Evolutionary conservation across 352 stramenopile species (phyloP), one percentile per base, ranked within the genome.

Genomic region (Globisporangium emineosum): DNA sequence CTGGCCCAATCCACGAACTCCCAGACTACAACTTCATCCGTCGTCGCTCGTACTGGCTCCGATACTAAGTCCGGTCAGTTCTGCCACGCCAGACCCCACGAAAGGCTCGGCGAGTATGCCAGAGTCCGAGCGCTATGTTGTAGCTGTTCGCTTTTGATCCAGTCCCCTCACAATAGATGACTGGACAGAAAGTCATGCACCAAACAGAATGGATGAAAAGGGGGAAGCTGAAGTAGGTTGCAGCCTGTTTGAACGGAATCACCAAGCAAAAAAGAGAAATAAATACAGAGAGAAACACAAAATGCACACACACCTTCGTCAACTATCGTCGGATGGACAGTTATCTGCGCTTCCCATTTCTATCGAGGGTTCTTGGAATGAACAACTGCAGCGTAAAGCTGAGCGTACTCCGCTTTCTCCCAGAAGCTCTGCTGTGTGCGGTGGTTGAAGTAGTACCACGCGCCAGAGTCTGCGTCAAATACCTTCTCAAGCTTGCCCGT

Each of bases 11-110:
- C 71, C 89, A 99, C 81, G 97, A 99, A 76, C 83, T 99, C 75
- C 97, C 97, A 45, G 97, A 99, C 80, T 99, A 99, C 93, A 99
- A 98, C 80, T 99, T 98, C 83, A 98, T 99, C 82, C 93, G 98
- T 81, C 90, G 97, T 78, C 91, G 98, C 75, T 99, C 97, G 60
- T 99, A 98, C 95, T 99, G 97, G 96, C 78, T 98, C 73, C 86
- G 87, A 78, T 94, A 93, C 88, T 97, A 91, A 83, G 68, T 62
- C 27, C 27, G 29, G 33, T 17, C 29, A 27, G 51, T 57, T 57
- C 35, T 7, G 40, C 17, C 40, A 47, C 29, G 29, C 19, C 27
- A 13, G 29, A 21, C 51, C 51, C 9, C 51, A 15, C 30, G 35
- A 27, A 5, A 23, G 30, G 13, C 52, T 32, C 45, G 45, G 15